Percentiles rank a stretch among this genome's conserved stretches.
Conservation (phyloP, 768 basidiomycete genomes). For the Thelephora aurantiotincta region DNA sequence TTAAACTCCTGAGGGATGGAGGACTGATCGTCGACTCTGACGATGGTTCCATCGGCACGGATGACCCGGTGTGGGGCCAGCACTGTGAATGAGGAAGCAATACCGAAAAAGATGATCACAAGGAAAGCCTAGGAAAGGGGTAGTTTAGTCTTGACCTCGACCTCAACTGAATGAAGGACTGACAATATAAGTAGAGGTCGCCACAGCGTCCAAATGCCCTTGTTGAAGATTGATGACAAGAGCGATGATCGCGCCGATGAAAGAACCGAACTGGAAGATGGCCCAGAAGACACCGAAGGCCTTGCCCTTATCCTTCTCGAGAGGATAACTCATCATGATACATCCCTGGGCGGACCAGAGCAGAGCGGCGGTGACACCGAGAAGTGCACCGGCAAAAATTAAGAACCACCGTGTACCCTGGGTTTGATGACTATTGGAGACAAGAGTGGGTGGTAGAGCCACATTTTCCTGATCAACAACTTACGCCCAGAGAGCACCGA, state of each 20-base stretch:
- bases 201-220: slow-evolving; percentile 19
- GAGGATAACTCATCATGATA: slow-evolving; percentile 43
- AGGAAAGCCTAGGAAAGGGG: slow-evolving; percentile 21
- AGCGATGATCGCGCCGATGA: slow-evolving; percentile 29
- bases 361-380: slow-evolving; percentile 35
- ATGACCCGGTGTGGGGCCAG: slow-evolving; percentile 22
- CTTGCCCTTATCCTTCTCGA: slow-evolving; percentile 40
- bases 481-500: slow-evolving; percentile 31
- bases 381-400: slow-evolving; percentile 32
- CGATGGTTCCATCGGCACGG: slow-evolving; percentile 27
- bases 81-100: slow-evolving; percentile 22
- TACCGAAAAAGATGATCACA: slow-evolving; percentile 28
- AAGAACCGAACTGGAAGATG: slow-evolving; percentile 28
- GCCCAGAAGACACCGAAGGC: slow-evolving; percentile 41
- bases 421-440: slow-evolving; percentile 18
- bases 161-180: slow-evolving; percentile 2
- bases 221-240: slow-evolving; percentile 25
- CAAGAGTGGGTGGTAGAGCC: background rate
- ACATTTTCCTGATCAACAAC: slow-evolving; percentile 11
- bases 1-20: slow-evolving; percentile 16
- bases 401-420: slow-evolving; percentile 30
- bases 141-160: slow-evolving; percentile 4
- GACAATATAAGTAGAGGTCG: slow-evolving; percentile 27
- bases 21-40: slow-evolving; percentile 20
- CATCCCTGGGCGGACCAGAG: slow-evolving; percentile 40